Evolutionary conservation across 495 filamentous ascomycete genomes (phyloP).

Genomic region (Penicillium cinerascens): DNA sequence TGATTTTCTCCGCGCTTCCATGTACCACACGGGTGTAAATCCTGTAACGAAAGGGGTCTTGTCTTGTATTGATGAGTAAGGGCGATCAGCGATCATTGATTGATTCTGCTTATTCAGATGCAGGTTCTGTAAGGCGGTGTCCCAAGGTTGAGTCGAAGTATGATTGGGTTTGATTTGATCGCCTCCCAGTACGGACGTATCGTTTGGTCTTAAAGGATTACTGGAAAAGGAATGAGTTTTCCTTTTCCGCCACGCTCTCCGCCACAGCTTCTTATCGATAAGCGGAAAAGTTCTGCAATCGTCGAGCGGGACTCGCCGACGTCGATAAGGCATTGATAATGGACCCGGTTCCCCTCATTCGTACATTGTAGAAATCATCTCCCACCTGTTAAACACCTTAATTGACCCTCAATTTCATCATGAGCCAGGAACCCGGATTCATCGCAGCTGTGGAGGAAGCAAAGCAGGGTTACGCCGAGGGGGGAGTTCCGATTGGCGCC

Average conservation of each 20-base stretch:
- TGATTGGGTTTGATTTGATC: not conserved
- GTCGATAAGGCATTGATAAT: conserved; percentile 3
- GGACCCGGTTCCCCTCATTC: not conserved
- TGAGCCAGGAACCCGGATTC: conserved; percentile 49
- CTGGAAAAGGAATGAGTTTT: not conserved
- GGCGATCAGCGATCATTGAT: not conserved
- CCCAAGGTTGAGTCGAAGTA: not conserved
- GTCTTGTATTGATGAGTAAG: conserved; percentile 8
- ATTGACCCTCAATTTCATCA: conserved; percentile 14
- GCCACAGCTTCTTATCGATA: conserved; percentile 30
- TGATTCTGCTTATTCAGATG: not conserved
- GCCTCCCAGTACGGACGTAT: too few relatives aligned
- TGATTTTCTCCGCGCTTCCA: conserved; percentile 23
- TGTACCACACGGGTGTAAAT: not conserved
- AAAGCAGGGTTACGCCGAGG: conserved; percentile 61
- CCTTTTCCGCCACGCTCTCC: not conserved
- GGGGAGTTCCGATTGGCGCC: conserved; percentile 81
- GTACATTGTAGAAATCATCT: not conserved
- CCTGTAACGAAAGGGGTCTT: not conserved
- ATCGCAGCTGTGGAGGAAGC: conserved; percentile 75
- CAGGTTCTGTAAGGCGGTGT: conserved; percentile 1
- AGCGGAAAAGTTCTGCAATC: conserved; percentile 17
- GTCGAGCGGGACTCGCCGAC: not conserved
- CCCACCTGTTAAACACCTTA: not conserved
- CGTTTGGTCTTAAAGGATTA: not conserved